Conservation (phyloP, 768 basidiomycete species). For the Rhodotorula diobovata region DNA sequence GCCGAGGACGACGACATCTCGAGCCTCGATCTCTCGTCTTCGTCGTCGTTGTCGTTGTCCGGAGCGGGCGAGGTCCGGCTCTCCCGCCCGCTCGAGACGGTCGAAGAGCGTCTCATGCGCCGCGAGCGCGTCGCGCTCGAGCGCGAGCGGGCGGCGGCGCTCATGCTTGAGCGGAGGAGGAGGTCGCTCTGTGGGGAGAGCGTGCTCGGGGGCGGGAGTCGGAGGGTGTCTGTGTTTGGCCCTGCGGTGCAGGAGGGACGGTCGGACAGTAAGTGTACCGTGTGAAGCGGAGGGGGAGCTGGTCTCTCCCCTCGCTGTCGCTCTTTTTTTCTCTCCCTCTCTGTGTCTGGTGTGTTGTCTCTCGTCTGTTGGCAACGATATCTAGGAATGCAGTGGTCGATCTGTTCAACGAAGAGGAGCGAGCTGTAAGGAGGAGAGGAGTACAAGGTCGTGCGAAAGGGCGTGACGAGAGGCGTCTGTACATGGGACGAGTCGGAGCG, state of each 20-base stretch:
- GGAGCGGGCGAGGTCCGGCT: no score
- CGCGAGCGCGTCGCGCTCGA: background rate
- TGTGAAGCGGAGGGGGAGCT: background rate
- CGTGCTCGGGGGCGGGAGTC: background rate
- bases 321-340: no score
- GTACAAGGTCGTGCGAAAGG: no score
- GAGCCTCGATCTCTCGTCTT: background rate
- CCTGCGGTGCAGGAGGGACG: background rate
- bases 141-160: background rate
- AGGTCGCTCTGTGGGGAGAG: background rate
- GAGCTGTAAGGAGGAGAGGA: no score
- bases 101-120: background rate
- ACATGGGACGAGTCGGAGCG: no score
- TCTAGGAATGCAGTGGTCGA: no score
- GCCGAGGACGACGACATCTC: background rate
- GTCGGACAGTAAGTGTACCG: background rate
- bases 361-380: no score
- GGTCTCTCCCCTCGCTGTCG: background rate
- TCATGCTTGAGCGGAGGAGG: background rate
- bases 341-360: no score
- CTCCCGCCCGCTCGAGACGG: background rate
- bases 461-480: no score
- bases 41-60: background rate
- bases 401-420: no score
- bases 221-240: background rate